Conservation (phyloP, 2,329 filamentous ascomycete species). For the Epichloe aotearoae region DNA sequence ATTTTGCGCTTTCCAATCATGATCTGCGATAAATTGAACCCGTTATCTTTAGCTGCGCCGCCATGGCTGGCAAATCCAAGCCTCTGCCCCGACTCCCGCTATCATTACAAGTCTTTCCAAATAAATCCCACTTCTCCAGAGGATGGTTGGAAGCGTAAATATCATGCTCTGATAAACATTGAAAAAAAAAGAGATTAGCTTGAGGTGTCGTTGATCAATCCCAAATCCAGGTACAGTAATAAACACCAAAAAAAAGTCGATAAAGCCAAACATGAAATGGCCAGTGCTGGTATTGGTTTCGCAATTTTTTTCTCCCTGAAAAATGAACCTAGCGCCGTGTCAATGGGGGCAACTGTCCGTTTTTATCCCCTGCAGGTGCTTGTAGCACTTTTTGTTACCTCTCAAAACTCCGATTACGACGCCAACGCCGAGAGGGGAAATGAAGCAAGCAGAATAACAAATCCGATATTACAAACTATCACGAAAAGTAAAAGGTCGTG, state of each 20-base stretch:
- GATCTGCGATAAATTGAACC: not conserved
- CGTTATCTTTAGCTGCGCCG: not conserved
- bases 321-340: conserved; percentile 1
- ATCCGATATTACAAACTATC: not conserved
- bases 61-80: not conserved
- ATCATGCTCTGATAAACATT: not conserved
- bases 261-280: not conserved
- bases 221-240: not conserved
- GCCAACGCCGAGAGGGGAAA: not conserved
- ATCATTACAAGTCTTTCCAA: not conserved
- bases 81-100: not conserved
- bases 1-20: not conserved
- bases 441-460: not conserved
- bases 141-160: not conserved
- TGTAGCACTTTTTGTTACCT: not conserved
- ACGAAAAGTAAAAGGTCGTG: not conserved
- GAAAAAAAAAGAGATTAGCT: no score
- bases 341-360: not conserved
- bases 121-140: not conserved
- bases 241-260: not conserved
- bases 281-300: not conserved
- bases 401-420: not conserved
- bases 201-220: not conserved
- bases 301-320: not conserved
- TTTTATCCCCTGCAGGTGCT: not conserved